A percentile compares a stretch with the other conserved stretches of the same genome.
phyloP scores from a whole-genome alignment of 257 asterid species.

The Craterostigma plantagineum region DNA sequence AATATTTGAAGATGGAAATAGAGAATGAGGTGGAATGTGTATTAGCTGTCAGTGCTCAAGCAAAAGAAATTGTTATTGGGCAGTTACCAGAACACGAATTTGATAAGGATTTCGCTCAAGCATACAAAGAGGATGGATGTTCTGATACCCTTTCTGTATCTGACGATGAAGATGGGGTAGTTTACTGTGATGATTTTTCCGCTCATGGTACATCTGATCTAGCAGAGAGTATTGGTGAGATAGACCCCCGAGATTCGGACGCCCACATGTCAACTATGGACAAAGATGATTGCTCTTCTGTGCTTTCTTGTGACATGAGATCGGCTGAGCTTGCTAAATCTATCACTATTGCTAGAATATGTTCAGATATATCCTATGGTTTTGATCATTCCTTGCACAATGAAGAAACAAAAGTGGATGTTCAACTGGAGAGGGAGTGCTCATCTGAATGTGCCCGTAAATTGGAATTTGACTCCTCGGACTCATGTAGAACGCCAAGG shows the following conservation, averaged over 20 bases:
- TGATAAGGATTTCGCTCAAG: slow-evolving; percentile 49
- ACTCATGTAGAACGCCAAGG: slow-evolving; percentile 4
- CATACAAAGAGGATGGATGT: slow-evolving; percentile 44
- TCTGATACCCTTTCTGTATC: slow-evolving; percentile 12
- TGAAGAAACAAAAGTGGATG: too few relatives aligned
- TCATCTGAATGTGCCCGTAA: slow-evolving; percentile 10
- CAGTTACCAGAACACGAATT: slow-evolving; percentile 26
- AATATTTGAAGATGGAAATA: slow-evolving; percentile 20
- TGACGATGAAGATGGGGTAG: slow-evolving; percentile 18
- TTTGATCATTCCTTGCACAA: too few relatives aligned
- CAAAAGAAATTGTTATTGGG: slow-evolving; percentile 51
- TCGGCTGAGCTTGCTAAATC: slow-evolving; percentile 14
- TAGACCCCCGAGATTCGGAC: slow-evolving; percentile 10
- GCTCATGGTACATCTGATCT: slow-evolving; percentile 12
- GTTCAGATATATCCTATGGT: slow-evolving; percentile 10
- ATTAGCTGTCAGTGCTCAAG: slow-evolving; percentile 56
- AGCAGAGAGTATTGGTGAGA: slow-evolving; percentile 57
- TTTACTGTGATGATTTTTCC: slow-evolving; percentile 10
- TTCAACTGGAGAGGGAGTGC: slow-evolving; percentile 4
- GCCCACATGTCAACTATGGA: slow-evolving; percentile 15
- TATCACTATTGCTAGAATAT: slow-evolving; percentile 10
- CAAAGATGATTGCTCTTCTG: slow-evolving; percentile 12
- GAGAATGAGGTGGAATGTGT: slow-evolving; percentile 45
- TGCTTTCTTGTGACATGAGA: slow-evolving; percentile 11
- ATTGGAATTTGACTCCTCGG: slow-evolving; percentile 7